Conservation (phyloP, 2,329 filamentous ascomycete genomes). For the Penicillium occitanis region DNA sequence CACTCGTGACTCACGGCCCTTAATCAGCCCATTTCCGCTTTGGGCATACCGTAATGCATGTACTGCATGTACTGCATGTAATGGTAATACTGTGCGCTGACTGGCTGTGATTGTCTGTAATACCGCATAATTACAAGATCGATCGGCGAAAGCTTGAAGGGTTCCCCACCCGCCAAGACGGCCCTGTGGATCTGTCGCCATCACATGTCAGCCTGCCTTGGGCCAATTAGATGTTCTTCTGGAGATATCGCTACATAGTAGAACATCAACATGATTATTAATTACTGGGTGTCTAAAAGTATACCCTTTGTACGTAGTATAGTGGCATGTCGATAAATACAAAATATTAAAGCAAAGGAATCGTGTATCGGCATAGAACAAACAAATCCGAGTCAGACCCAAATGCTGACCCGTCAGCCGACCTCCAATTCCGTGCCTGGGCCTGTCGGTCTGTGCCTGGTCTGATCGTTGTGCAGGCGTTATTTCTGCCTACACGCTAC, state of each 20-base stretch:
- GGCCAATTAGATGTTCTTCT: background rate
- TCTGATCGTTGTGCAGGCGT: conserved; percentile 5
- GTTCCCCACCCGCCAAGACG: conserved; percentile 4
- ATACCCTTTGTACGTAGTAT: background rate
- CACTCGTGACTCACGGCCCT: conserved; percentile 1
- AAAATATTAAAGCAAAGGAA: background rate
- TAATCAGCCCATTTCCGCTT: conserved; percentile 1
- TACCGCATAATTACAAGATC: conserved; percentile 5
- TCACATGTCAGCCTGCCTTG: background rate
- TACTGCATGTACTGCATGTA: background rate
- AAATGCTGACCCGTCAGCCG: background rate
- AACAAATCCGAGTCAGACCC: conserved; percentile 6
- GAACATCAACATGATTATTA: background rate
- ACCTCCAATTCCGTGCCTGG: conserved; percentile 9
- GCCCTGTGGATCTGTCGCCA: background rate
- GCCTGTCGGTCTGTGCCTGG: conserved; percentile 4
- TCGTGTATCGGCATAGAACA: background rate
- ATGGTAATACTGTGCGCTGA: background rate
- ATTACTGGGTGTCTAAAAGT: background rate
- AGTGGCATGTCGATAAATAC: no score
- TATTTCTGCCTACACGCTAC: conserved; percentile 1
- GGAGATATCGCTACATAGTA: background rate
- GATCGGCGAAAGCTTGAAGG: conserved; percentile 10
- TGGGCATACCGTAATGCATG: background rate
- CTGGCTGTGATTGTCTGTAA: background rate